Evolutionary conservation across 805 yeast genomes (phyloP).

Genomic region (Jamesozyma jinghongensis): DNA sequence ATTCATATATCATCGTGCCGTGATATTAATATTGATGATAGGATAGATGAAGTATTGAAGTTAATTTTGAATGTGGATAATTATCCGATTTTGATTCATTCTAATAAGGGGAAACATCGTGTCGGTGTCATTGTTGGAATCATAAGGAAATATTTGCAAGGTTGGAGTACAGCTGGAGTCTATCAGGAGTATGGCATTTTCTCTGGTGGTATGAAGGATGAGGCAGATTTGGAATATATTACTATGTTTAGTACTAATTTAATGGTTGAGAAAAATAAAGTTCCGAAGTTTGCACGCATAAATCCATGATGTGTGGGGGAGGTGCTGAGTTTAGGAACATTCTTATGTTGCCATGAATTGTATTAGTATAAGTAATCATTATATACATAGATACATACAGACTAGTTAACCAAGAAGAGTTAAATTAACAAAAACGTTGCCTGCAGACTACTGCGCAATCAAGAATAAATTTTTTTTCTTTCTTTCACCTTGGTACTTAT

Average conservation of each 20-base stretch:
- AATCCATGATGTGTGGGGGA: too few species aligned
- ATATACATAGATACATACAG: neutral
- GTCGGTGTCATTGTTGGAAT: conserved; percentile 91
- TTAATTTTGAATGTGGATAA: conserved; percentile 54
- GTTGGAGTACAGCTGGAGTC: conserved; percentile 88
- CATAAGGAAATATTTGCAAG: conserved; percentile 75
- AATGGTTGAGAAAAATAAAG: conserved; percentile 36
- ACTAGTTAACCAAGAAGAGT: neutral
- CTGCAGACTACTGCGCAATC: neutral
- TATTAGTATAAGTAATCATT: too few species aligned
- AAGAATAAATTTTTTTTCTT: conserved; percentile 1
- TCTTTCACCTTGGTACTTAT: conserved; percentile 32
- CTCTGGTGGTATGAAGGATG: conserved; percentile 82
- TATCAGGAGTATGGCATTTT: conserved; percentile 90
- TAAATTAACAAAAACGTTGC: too few species aligned
- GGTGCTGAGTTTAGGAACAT: too few species aligned
- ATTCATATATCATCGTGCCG: conserved; percentile 64
- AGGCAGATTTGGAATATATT: conserved; percentile 81
- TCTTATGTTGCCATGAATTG: too few species aligned
- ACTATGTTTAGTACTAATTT: conserved; percentile 69
- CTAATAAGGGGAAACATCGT: conserved; percentile 95
- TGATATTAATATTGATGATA: conserved; percentile 57
- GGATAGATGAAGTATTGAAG: conserved; percentile 48
- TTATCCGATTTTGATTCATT: conserved; percentile 82
- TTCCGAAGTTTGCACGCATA: conserved; percentile 56